These are phyloP conservation scores for Heterobasidion parviporum DNA, from an alignment of 1,284 basidiomycete genomes.

Conservation along the genomic window DNA sequence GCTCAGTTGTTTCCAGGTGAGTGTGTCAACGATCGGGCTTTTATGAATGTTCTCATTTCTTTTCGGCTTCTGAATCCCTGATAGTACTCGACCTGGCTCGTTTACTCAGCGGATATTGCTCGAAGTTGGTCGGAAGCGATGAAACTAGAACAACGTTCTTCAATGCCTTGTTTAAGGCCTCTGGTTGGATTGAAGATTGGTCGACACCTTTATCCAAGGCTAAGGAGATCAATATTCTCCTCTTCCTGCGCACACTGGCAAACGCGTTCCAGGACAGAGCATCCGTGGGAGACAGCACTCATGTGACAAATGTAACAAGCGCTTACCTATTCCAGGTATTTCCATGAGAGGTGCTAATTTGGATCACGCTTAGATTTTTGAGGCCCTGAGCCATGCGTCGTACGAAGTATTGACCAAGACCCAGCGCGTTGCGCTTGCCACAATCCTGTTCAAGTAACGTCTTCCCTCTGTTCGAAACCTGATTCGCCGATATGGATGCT, in stretches of 20 bases:
- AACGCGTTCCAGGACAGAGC: constrained; percentile 67
- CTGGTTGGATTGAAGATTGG: constrained; percentile 59
- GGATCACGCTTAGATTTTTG: constrained; percentile 38
- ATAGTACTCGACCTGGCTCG: constrained; percentile 87
- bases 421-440: constrained; percentile 68
- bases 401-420: constrained; percentile 56
- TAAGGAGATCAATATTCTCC: constrained; percentile 78
- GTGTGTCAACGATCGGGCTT: constrained; percentile 12
- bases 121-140: constrained; percentile 38
- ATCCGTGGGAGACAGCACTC: constrained; percentile 33
- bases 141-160: constrained; percentile 47
- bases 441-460: constrained; percentile 75
- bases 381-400: constrained; percentile 38
- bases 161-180: constrained; percentile 55
- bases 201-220: constrained; percentile 51
- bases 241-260: constrained; percentile 77
- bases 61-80: constrained; percentile 1
- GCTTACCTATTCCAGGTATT: background rate
- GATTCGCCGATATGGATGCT: background rate
- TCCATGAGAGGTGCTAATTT: constrained; percentile 4
- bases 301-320: constrained; percentile 42
- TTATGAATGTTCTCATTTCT: background rate
- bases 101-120: constrained; percentile 63
- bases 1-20: constrained; percentile 78
- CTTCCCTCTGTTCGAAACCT: background rate